Base-by-base conservation (phyloP, 148 eudicot species). In the Chenopodium formosanum region DNA sequence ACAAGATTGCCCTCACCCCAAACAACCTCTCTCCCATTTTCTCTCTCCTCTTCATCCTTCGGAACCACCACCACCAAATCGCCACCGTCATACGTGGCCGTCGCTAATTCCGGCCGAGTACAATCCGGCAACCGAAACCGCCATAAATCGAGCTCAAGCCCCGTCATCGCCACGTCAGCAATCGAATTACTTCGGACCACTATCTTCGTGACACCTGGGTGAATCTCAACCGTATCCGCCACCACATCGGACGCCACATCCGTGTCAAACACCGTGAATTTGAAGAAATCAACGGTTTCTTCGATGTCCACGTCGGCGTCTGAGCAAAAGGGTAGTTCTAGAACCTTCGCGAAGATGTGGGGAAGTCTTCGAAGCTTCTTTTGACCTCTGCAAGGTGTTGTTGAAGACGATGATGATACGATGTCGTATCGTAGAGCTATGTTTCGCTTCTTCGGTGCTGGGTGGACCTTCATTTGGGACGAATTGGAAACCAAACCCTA, bases 131-230 rank as follows among this genome's bases (percentile, higher is more conserved):
- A 78, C 80, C 98, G 82, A 65, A 91, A 93, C 87, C 98, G 81
- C 98, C 98, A 95, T 80, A 90, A 79, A 80, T 95, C 97, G 3
- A 95, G 86, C 90, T 88, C 96, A 67, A 91, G 63, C 74, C 85
- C 98, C 58, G 78, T 79, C 68, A 81, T 62, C 11, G 87, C 74
- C 23, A 74, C 64, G 23, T 80, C 86, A 0, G 79, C 19, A 56
- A 78, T 72, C 40, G 82, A 65, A 50, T 58, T 67, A 9, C 90
- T 90, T 13, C 93, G 71, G 3, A 95, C 87, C 22, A 93, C 92
- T 82, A 95, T 89, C 90, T 95, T 95, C 20, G 92, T 93, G 13
- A 95, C 98, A 16, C 98, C 97, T 2, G 97, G 97, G 65, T 86
- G 82, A 79, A 93, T 91, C 92, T 93, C 92, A 5, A 95, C 64